Evolutionary conservation across 163 green algal species (phyloP), one percentile per base, ranked within the genome.

Genomic region (Coccomyxa subellipsoidea): DNA sequence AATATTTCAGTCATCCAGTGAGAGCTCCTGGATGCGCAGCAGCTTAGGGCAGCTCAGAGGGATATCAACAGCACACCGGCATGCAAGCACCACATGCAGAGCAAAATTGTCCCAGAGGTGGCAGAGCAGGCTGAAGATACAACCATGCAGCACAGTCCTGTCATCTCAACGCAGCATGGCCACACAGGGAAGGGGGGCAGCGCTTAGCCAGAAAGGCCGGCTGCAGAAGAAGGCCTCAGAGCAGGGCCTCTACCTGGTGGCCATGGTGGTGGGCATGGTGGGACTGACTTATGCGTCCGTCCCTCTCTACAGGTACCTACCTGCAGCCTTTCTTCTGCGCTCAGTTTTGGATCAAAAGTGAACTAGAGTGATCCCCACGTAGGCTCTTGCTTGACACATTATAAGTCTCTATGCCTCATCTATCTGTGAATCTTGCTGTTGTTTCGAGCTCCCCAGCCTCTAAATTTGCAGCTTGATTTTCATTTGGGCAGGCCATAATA

Each of bases 271-370:
- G 1, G 92, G 87, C 76, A 98, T 99, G 95, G 85, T 99, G 8
- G 96, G 95, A 3, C 76, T 95, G 15, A 97, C 96, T 0, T 99
- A 99, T 78, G 94, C 92, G 2, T 94, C 92, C 0, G 96, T 99
- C 0, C 96, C 96, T 0, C 85, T 99, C 18, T 99, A 99, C 84
- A 88, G 79, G 79, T 72, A 35, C 29, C 84, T 32, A 54, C 37
- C 36, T 70, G 6, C 8, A 75, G 8, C 37, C 31, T n/a, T 27
- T 23, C 15, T 2, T 0, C 73, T 76, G n/a, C n/a, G n/a, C n/a
- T n/a, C n/a, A n/a, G n/a, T n/a, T n/a, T n/a, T n/a, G n/a, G n/a
- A n/a, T n/a, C n/a, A n/a, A n/a, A n/a, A n/a, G n/a, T n/a, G n/a
- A n/a, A n/a, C n/a, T n/a, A n/a, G n/a, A n/a, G n/a, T n/a, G n/a